These are phyloP conservation scores for Acer negundo DNA, from an alignment of 345 rosid species.

Conservation along the genomic window DNA sequence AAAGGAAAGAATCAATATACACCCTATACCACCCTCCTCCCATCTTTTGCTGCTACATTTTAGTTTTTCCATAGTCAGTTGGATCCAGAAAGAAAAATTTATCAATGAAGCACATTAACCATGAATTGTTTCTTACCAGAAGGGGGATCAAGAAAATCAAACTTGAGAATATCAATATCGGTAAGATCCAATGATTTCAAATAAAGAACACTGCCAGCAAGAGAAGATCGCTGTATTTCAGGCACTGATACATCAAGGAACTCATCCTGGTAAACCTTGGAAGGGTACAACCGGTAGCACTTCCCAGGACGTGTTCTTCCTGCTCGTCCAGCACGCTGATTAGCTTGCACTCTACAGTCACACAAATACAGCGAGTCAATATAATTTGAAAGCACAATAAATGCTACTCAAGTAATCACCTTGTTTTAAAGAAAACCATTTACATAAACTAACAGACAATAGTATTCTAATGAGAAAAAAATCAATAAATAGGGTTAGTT, in stretches of 20 bases:
- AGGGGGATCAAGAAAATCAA: constrained; percentile 96
- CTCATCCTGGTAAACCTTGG: constrained; percentile 69
- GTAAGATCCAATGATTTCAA: constrained; percentile 92
- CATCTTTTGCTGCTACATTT: not conserved
- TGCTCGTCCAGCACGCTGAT: constrained; percentile 98
- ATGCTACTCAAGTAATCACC: not conserved
- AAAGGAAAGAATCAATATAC: not conserved
- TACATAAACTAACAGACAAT: not conserved
- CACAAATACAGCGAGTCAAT: constrained; percentile 5
- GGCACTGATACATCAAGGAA: constrained; percentile 91
- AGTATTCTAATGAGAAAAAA: not conserved
- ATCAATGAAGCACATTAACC: not conserved
- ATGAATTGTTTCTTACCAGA: constrained; percentile 59
- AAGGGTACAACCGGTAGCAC: constrained; percentile 89
- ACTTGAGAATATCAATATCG: constrained; percentile 85
- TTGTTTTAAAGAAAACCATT: not conserved
- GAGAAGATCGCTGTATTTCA: constrained; percentile 96
- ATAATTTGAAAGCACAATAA: not conserved
- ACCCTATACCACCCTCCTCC: not conserved
- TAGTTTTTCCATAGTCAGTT: not conserved
- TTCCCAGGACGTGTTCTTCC: constrained; percentile 98
- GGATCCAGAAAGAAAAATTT: not conserved
- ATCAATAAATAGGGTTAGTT: not conserved
- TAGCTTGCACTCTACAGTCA: constrained; percentile 87
- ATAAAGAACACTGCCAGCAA: constrained; percentile 92